Evolutionary conservation across 169 alveolate genomes (phyloP).

Genomic region (Cryptosporidium andersoni): DNA sequence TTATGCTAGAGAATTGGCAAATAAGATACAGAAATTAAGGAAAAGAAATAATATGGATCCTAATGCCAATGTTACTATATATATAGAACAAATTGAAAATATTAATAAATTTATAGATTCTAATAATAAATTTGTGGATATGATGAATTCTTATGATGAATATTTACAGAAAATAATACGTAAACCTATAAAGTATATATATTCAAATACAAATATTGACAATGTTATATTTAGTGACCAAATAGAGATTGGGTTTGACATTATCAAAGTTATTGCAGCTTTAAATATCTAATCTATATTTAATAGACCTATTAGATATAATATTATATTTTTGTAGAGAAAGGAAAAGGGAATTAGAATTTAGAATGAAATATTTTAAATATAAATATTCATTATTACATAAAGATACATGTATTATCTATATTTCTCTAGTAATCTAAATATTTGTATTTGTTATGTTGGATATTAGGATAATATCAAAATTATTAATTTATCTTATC

Average conservation of each 20-base stretch:
- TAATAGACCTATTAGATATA: too few relatives aligned
- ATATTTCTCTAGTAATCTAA: too few relatives aligned
- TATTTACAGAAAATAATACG: slow-evolving; percentile 39
- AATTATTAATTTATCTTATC: too few relatives aligned
- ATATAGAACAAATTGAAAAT: slow-evolving; percentile 1
- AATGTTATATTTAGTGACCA: slow-evolving; percentile 11
- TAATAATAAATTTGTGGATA: not conserved
- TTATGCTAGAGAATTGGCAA: slow-evolving; percentile 81
- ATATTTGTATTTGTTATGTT: too few relatives aligned
- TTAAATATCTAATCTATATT: not conserved
- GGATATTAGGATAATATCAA: too few relatives aligned
- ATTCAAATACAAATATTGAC: not conserved
- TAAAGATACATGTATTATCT: too few relatives aligned
- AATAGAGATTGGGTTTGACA: slow-evolving; percentile 31
- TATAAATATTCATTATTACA: too few relatives aligned
- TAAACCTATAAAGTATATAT: slow-evolving; percentile 3
- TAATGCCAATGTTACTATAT: slow-evolving; percentile 40
- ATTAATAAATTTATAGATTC: not conserved
- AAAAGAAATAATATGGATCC: slow-evolving; percentile 74
- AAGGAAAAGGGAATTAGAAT: too few relatives aligned
- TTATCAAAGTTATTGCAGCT: slow-evolving; percentile 23
- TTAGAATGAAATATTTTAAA: too few relatives aligned
- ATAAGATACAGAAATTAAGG: slow-evolving; percentile 82
- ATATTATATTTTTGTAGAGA: too few relatives aligned
- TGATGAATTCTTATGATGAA: slow-evolving; percentile 27